Base-by-base conservation (phyloP, 1,139 yeast species). In the Saccharomyces hybrid region DNA sequence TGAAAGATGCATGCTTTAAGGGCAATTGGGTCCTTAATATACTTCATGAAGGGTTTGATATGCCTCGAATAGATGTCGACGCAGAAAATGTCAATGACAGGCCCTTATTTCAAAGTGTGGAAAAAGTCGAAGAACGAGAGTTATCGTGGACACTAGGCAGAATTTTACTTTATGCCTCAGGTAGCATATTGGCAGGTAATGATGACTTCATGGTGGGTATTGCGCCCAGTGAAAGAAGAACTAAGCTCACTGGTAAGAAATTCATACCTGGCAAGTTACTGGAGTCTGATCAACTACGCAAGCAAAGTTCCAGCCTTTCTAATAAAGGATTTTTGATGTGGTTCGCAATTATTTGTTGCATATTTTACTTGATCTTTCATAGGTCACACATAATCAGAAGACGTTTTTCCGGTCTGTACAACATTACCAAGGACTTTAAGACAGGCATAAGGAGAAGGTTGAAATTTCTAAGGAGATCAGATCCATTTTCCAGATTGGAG, bases 1-100 rank as follows among this genome's bases (percentile, higher is more conserved):
- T 86, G 54, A 75, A 73, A 55, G 86, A 83, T 64, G 85, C 91
- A 1, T 87, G 95, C 68, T 87, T 87, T 71, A 87, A 87, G 63
- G 91, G 93, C 7, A 81, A 84, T 61, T 87, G 95, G 95, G 87
- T 87, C 2, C 75, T 86, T 42, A 86, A 84, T 66, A 75, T 87
- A 14, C 71, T 87, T 47, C 95, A 87, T 63, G 95, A 87, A 62
- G 95, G 95, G 0, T 86, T 86, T 66, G 85, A 80, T 47, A 72
- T 87, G 44, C 95, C 95, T 1, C 68, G 89, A 57, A 71, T 81
- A 11, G 64, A 59, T 23, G 54, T 61, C 14, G 87, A 80, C 7
- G 65, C 76, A 7, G 52, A 56, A 4, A 57, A 63, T 44, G 23
- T 48, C 6, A 68, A 68, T 28, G 68, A 70, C 28, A 81, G 80